Evolutionary conservation across 2,329 filamentous ascomycete species (phyloP), one percentile per base, ranked within the genome.

Genomic region (Xylariaceae sp.): DNA sequence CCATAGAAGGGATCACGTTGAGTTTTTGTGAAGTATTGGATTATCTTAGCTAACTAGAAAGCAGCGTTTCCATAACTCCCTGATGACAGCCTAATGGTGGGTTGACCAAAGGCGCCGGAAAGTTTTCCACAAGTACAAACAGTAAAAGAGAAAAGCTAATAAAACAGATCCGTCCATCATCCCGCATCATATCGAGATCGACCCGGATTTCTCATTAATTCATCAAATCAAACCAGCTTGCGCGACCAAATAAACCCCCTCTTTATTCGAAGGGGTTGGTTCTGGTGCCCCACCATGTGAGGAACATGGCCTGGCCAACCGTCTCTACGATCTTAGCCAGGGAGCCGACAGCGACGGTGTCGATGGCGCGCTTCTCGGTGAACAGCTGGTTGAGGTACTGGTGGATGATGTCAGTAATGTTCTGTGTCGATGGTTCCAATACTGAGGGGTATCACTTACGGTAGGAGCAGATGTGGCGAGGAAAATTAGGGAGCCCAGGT

Each of bases 211-310:
- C 38, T 47, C 29, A 31, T 50, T 38, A 43, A 31, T 37, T 44
- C 27, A 26, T 40, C 29, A 40, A 7, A 35, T 40, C 29, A 26
- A 26, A 40, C 32, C n/a, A 14, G 13, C 27, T 12, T 17, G n/a
- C n/a, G n/a, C n/a, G n/a, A n/a, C n/a, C n/a, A n/a, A n/a, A n/a
- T n/a, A n/a, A n/a, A n/a, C n/a, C 31, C 11, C 40, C 23, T 18
- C 1, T n/a, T 74, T 84, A 89, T 60, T 88, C 80, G 66, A 95
- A 94, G 45, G 88, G 88, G 73, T 88, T 90, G 69, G 88, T 92
- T 62, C 85, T 83, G 59, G 90, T 96, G 59, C 90, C 90, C 90
- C 90, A 97, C 85, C 87, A 97, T 62, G 88, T 95, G 56, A 97
- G 74, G 78, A 97, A 88, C 59, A 95, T 64, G 48, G 85, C 88